Conservation (phyloP, 805 yeast species). For the Starmerella floricola region DNA sequence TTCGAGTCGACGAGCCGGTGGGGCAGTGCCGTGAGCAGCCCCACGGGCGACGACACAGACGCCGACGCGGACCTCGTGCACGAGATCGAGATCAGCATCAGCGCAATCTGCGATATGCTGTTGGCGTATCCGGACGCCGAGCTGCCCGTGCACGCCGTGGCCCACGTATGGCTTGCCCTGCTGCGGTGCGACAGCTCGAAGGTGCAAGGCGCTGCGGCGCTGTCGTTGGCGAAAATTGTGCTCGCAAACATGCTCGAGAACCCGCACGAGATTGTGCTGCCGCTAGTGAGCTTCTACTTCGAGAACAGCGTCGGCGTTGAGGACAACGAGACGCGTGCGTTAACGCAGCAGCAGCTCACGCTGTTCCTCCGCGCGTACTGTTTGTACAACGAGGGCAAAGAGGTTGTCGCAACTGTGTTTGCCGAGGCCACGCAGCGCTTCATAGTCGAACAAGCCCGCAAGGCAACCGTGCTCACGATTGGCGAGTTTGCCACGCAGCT, state of each 20-base stretch:
- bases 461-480: slow-evolving; percentile 29
- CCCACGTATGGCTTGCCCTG: slow-evolving; percentile 18
- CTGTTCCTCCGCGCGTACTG: slow-evolving; percentile 21
- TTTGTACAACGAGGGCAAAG: slow-evolving; percentile 37
- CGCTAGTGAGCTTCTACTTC: slow-evolving; percentile 61
- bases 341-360: slow-evolving; percentile 38
- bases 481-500: slow-evolving; percentile 45
- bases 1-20: not conserved
- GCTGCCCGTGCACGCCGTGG: not conserved
- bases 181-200: slow-evolving; percentile 37
- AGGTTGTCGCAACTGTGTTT: slow-evolving; percentile 24
- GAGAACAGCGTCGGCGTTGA: slow-evolving; percentile 36
- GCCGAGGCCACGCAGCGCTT: slow-evolving; percentile 1
- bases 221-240: slow-evolving; percentile 71
- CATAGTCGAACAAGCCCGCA: slow-evolving; percentile 27
- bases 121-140: not conserved
- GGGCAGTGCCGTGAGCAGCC: too few relatives aligned
- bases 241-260: slow-evolving; percentile 65
- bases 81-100: slow-evolving; percentile 3
- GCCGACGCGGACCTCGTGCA: slow-evolving; percentile 6
- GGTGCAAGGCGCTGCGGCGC: slow-evolving; percentile 71
- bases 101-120: slow-evolving; percentile 27
- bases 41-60: slow-evolving; percentile 51
- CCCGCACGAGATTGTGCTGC: slow-evolving; percentile 42
- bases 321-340: slow-evolving; percentile 40